Evolutionary conservation across 345 rosid genomes (phyloP).

Genomic region (Aquilaria yunnanensis): DNA sequence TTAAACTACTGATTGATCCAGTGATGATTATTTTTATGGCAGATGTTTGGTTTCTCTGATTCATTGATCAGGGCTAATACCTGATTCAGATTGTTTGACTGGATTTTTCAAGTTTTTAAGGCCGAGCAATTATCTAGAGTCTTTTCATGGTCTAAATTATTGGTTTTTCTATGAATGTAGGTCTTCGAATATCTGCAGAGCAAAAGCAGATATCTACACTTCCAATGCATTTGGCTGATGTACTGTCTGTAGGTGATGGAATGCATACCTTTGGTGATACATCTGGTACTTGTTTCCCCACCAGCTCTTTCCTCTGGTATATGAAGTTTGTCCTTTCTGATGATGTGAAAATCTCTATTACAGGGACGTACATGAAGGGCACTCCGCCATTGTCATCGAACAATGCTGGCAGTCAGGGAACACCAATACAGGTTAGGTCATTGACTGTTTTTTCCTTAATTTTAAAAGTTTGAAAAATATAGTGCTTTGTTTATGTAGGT

Average conservation of each 20-base stretch:
- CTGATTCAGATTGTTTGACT: not conserved
- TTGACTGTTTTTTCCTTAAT: slow-evolving; percentile 7
- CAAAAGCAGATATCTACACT: slow-evolving; percentile 79
- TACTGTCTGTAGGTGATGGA: slow-evolving; percentile 53
- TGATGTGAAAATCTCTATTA: slow-evolving; percentile 9
- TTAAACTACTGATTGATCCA: too few relatives aligned
- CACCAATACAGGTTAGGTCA: slow-evolving; percentile 60
- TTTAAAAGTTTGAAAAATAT: not conserved
- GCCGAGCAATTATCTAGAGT: not conserved
- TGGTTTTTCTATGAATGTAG: slow-evolving; percentile 29
- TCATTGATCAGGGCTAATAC: slow-evolving; percentile 8
- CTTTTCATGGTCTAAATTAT: not conserved
- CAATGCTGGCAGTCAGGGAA: slow-evolving; percentile 50
- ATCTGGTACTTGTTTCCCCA: slow-evolving; percentile 34
- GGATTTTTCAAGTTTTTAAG: slow-evolving; percentile 1
- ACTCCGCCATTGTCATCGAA: slow-evolving; percentile 53
- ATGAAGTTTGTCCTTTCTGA: slow-evolving; percentile 1
- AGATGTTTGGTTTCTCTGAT: not conserved
- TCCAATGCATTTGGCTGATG: slow-evolving; percentile 80
- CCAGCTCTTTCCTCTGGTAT: not conserved
- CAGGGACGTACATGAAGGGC: slow-evolving; percentile 68
- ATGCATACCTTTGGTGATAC: slow-evolving; percentile 49
- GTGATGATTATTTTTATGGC: too few relatives aligned
- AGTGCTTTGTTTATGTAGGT: too few relatives aligned
- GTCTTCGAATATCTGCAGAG: slow-evolving; percentile 66